These are phyloP conservation scores for Rutstroemia sp. DNA, from an alignment of 2,329 filamentous ascomycete genomes.

Conservation along the genomic window DNA sequence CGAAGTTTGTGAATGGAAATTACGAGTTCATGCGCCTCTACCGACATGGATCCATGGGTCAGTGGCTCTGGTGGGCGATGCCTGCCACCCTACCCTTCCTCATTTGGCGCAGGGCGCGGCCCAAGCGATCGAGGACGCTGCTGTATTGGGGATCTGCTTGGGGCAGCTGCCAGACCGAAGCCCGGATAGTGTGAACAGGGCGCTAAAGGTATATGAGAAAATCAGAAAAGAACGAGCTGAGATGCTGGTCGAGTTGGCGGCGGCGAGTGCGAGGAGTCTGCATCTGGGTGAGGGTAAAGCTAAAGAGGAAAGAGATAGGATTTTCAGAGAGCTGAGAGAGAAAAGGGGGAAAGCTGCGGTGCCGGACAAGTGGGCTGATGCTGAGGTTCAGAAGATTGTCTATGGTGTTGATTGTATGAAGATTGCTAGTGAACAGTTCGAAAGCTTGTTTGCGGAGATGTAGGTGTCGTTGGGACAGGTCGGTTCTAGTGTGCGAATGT, in stretches of 20 bases:
- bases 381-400: slow-evolving; percentile 59
- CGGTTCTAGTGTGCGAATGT: no score
- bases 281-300: slow-evolving; percentile 52
- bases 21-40: slow-evolving; percentile 50
- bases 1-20: slow-evolving; percentile 57
- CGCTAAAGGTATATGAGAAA: slow-evolving; percentile 46
- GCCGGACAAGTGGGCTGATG: slow-evolving; percentile 65
- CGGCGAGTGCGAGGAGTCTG: slow-evolving; percentile 44
- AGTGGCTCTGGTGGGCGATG: slow-evolving; percentile 52
- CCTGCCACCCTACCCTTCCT: slow-evolving; percentile 61
- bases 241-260: slow-evolving; percentile 43
- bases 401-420: slow-evolving; percentile 32
- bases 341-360: slow-evolving; percentile 33
- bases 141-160: slow-evolving; percentile 49
- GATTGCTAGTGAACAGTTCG: no score
- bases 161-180: slow-evolving; percentile 30
- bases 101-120: slow-evolving; percentile 62
- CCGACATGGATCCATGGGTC: slow-evolving; percentile 50
- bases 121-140: slow-evolving; percentile 61
- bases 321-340: slow-evolving; percentile 43
- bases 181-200: slow-evolving; percentile 37
- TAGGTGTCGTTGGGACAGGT: no score
- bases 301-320: slow-evolving; percentile 49
- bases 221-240: slow-evolving; percentile 47
- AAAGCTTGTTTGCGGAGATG: no score